A percentile compares a stretch with the other conserved stretches of the same genome.
Conservation (phyloP, 768 basidiomycete species). For the Tulasnella calospora region DNA sequence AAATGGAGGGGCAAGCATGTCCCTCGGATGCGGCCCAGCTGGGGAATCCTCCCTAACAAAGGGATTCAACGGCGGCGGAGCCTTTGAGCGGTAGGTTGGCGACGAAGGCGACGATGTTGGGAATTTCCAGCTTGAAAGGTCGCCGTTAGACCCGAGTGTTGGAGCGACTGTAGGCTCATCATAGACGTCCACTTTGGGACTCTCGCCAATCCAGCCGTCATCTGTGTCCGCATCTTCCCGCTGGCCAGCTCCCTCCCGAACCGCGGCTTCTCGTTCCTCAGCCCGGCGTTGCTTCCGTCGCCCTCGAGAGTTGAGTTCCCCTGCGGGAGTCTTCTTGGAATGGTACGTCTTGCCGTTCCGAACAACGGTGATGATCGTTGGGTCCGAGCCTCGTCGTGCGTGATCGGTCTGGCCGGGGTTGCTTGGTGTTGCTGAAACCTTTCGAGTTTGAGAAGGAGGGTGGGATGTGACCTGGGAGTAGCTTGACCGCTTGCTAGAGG, state of each 20-base stretch:
- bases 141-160: neutral
- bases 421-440: neutral
- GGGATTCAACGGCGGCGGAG: constrained; percentile 1
- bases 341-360: constrained; percentile 9
- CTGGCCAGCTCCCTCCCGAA: neutral
- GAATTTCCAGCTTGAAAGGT: constrained; percentile 1
- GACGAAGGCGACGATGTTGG: neutral
- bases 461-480: neutral
- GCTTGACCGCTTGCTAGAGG: neutral
- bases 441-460: neutral
- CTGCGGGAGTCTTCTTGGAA: neutral
- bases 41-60: neutral
- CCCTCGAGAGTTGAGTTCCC: constrained; percentile 5
- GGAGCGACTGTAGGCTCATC: neutral
- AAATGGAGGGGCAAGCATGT: neutral
- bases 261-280: neutral
- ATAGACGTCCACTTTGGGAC: neutral
- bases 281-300: neutral
- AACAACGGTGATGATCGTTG: neutral
- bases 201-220: neutral
- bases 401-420: neutral
- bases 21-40: neutral
- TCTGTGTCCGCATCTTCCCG: neutral
- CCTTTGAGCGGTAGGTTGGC: neutral
- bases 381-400: neutral